phyloP scores from a whole-genome alignment of 2,329 filamentous ascomycete species.

The Cladophialophora yegresii region DNA sequence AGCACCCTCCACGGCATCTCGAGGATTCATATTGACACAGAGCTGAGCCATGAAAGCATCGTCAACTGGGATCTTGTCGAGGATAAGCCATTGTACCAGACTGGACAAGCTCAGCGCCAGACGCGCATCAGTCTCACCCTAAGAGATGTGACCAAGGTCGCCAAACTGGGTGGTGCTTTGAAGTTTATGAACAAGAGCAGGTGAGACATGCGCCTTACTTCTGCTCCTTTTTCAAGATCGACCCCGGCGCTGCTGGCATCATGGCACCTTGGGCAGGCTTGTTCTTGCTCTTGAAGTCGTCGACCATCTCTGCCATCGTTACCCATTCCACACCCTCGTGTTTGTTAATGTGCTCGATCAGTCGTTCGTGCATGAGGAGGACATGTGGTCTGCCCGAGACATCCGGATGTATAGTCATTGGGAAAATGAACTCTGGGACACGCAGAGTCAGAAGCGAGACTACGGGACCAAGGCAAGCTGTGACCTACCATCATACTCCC shows the following conservation, averaged over 20 bases:
- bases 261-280: constrained; percentile 59
- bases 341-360: constrained; percentile 69
- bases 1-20: constrained; percentile 63
- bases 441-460: background rate
- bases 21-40: constrained; percentile 60
- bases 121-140: constrained; percentile 66
- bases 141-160: constrained; percentile 81
- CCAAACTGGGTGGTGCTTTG: constrained; percentile 62
- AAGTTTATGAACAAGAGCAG: constrained; percentile 34
- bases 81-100: constrained; percentile 42
- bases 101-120: constrained; percentile 51
- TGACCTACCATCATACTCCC: constrained; percentile 63
- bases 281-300: constrained; percentile 71
- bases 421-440: constrained; percentile 64
- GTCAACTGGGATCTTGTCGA: constrained; percentile 61
- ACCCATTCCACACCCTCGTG: constrained; percentile 54
- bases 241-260: constrained; percentile 55
- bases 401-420: constrained; percentile 75
- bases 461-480: background rate
- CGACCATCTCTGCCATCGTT: constrained; percentile 67
- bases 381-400: constrained; percentile 71
- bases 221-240: constrained; percentile 8
- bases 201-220: constrained; percentile 3
- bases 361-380: constrained; percentile 70
- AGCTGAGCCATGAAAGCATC: constrained; percentile 53